Evolutionary conservation across 352 stramenopile species (phyloP).

Genomic region (Phytophthora cactorum): DNA sequence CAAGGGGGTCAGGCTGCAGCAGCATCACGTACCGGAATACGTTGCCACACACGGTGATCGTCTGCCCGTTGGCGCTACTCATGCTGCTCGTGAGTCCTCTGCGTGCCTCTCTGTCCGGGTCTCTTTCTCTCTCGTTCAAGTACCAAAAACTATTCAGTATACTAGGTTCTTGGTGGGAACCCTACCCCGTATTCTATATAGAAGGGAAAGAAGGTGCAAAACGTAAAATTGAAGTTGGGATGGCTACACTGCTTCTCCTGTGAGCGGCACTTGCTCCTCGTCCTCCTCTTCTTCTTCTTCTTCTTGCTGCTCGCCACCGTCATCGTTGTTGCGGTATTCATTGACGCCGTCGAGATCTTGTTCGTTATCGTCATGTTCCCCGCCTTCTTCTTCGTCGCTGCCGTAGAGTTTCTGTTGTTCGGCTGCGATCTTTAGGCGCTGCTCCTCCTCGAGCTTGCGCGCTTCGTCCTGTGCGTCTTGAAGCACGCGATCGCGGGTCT

Average conservation of each 20-base stretch:
- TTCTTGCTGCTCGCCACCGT: constrained; percentile 11
- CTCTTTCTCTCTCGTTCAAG: constrained; percentile 27
- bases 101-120: constrained; percentile 23
- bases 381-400: constrained; percentile 44
- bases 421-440: constrained; percentile 42
- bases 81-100: constrained; percentile 34
- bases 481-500: constrained; percentile 38
- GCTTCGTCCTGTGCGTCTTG: constrained; percentile 45
- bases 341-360: constrained; percentile 32
- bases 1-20: background rate
- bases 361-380: constrained; percentile 25
- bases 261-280: constrained; percentile 18
- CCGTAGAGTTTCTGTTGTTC: constrained; percentile 55
- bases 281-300: constrained; percentile 30
- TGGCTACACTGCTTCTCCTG: constrained; percentile 21
- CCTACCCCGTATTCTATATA: constrained; percentile 22
- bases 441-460: constrained; percentile 46
- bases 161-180: constrained; percentile 5
- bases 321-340: constrained; percentile 19
- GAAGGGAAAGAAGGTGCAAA: constrained; percentile 1
- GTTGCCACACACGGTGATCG: constrained; percentile 82
- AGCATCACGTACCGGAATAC: constrained; percentile 65
- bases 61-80: constrained; percentile 71
- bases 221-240: constrained; percentile 27
- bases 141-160: constrained; percentile 17